A percentile compares a stretch with the other conserved stretches of the same genome.
phyloP scores from a whole-genome alignment of 208 protist genomes.

The Vickermania ingenoplastis region DNA sequence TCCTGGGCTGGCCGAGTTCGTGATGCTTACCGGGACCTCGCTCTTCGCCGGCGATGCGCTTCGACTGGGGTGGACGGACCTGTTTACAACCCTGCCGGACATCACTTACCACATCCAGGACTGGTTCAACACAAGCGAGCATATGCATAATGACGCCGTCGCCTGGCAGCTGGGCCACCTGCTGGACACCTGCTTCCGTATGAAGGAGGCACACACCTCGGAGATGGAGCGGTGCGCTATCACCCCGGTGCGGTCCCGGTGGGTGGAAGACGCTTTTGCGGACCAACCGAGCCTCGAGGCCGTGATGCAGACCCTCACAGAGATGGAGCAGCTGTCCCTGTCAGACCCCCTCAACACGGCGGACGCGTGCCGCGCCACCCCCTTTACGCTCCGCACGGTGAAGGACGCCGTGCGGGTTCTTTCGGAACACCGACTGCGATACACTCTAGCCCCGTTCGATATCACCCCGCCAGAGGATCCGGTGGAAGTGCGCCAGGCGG shows the following conservation, averaged over 20 bases:
- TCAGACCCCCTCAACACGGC: slow-evolving; percentile 61
- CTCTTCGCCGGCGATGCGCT: slow-evolving; percentile 86
- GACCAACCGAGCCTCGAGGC: slow-evolving; percentile 72
- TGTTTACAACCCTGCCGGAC: slow-evolving; percentile 80
- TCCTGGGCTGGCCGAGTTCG: slow-evolving; percentile 85
- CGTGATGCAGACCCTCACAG: slow-evolving; percentile 60
- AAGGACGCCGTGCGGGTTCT: slow-evolving; percentile 49
- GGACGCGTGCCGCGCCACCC: slow-evolving; percentile 35
- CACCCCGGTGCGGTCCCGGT: slow-evolving; percentile 67
- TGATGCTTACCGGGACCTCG: slow-evolving; percentile 80
- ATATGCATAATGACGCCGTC: slow-evolving; percentile 90
- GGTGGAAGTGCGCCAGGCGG: slow-evolving; percentile 54
- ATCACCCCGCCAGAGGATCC: slow-evolving; percentile 69
- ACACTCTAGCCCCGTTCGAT: slow-evolving; percentile 76
- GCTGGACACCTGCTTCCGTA: slow-evolving; percentile 80
- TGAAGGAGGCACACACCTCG: slow-evolving; percentile 64
- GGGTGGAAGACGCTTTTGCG: slow-evolving; percentile 87
- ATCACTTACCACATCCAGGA: slow-evolving; percentile 88
- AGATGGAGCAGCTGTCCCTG: slow-evolving; percentile 67
- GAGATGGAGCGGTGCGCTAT: slow-evolving; percentile 83
- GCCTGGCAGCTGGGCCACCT: slow-evolving; percentile 87
- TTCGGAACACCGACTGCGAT: slow-evolving; percentile 44
- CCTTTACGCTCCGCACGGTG: slow-evolving; percentile 67
- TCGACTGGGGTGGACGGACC: slow-evolving; percentile 81
- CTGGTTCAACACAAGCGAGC: slow-evolving; percentile 84